Evolutionary conservation across 352 stramenopile species (phyloP), one percentile per base, ranked within the genome.

Genomic region (Nothophytophthora sp.): DNA sequence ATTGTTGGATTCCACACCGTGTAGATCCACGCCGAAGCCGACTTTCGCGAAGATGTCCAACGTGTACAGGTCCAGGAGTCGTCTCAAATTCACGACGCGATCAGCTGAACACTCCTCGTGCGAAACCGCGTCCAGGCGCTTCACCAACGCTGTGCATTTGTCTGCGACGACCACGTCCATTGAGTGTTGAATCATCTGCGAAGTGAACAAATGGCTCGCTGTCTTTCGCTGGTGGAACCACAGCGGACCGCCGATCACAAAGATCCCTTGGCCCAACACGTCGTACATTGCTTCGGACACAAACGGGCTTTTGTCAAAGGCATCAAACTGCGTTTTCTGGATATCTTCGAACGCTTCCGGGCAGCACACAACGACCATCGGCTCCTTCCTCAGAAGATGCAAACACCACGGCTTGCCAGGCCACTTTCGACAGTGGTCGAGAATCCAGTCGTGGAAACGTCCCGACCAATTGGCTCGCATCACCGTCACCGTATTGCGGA

Each of bases 361-460:
- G 32, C 50, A 60, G 42, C 55, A 62, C 24, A 71, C 47, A 23
- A 71, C 63, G n/a, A 68, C 57, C 36, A 50, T 64, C 1, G 60
- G 50, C 9, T 57, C 65, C 2, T 66, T 53, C 8, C 78, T 73
- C 15, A 84, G 46, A 20, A 64, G 38, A 25, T 73, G 61, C 34
- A 89, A 61, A 9, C 66, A 65, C 68, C 67, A 89, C 5, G 73
- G 65, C 55, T 76, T 73, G 25, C 73, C 71, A 9, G 47, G 40
- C 16, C 70, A 63, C 15, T 59, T 60, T n/a, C 61, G 42, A 12
- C 74, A 82, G 43, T 80, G 50, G 20, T 80, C 68, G 1, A 48
- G 23, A 40, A 80, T 71, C 76, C 78, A 89, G 55, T 89, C 76
- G 45, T 89, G 70, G 34, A 87, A 70, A 9, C 66, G 65, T 4